Conservation (phyloP, 495 filamentous ascomycete genomes). For the Evernia prunastri region DNA sequence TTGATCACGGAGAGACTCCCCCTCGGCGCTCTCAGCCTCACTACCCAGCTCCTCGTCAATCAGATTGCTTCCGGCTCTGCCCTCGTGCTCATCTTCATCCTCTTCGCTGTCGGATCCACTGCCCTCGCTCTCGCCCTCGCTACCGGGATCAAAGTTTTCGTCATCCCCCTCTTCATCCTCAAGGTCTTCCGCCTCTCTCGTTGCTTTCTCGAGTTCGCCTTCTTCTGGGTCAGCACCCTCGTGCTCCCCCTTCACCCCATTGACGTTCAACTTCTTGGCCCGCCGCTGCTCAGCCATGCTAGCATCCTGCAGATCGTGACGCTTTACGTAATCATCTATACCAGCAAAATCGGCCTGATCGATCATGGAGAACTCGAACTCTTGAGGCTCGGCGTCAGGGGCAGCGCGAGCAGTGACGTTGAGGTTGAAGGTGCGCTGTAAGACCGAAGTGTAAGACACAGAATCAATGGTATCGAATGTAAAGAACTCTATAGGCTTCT, state of each 20-base stretch:
- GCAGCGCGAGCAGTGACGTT: conserved; percentile 54
- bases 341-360: conserved; percentile 77
- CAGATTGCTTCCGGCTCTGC: conserved; percentile 26
- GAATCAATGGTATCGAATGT: conserved; percentile 71
- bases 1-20: background rate
- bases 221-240: conserved; percentile 29
- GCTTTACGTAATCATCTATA: conserved; percentile 79
- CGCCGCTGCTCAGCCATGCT: conserved; percentile 84
- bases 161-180: conserved; percentile 29
- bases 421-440: conserved; percentile 92
- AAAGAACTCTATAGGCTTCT: conserved; percentile 87
- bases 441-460: conserved; percentile 80
- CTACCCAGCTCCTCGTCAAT: conserved; percentile 32
- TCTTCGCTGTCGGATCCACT: conserved; percentile 30
- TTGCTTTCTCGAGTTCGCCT: conserved; percentile 60
- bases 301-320: conserved; percentile 77
- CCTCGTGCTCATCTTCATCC: conserved; percentile 26
- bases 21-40: conserved; percentile 28
- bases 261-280: conserved; percentile 74
- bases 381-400: conserved; percentile 46
- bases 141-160: conserved; percentile 30
- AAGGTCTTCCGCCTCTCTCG: conserved; percentile 48
- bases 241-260: conserved; percentile 44
- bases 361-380: conserved; percentile 80
- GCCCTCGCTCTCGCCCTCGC: conserved; percentile 28